Percentiles rank a stretch among this genome's conserved stretches.
These are phyloP conservation scores for Pleurostoma richardsiae DNA, from an alignment of 2,329 filamentous ascomycete species.

Conservation along the genomic window DNA sequence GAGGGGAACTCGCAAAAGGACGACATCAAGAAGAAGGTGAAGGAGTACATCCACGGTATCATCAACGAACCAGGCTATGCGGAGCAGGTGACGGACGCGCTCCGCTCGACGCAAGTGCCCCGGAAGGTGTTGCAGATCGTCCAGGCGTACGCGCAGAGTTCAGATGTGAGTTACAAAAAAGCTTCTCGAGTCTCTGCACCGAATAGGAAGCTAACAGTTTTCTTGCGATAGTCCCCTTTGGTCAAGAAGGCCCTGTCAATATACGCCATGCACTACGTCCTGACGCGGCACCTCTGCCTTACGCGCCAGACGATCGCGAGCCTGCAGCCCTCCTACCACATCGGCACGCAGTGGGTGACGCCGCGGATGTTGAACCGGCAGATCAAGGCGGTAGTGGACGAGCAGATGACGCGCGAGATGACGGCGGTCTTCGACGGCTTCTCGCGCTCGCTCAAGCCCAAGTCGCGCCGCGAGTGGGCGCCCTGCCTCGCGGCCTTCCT, in stretches of 20 bases:
- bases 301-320: conserved; percentile 40
- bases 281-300: conserved; percentile 49
- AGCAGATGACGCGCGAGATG: conserved; percentile 47
- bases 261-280: conserved; percentile 53
- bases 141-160: conserved; percentile 39
- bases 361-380: conserved; percentile 51
- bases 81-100: conserved; percentile 43
- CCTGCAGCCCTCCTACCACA: conserved; percentile 27
- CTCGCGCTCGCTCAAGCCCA: conserved; percentile 47
- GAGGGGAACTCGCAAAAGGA: conserved; percentile 34
- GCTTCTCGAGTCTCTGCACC: no score
- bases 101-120: conserved; percentile 40
- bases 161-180: conserved; percentile 28
- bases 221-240: conserved; percentile 32
- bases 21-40: conserved; percentile 37
- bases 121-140: conserved; percentile 39
- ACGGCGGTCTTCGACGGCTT: conserved; percentile 47
- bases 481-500: conserved; percentile 53
- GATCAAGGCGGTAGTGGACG: conserved; percentile 52
- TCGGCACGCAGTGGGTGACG: conserved; percentile 22
- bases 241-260: conserved; percentile 49
- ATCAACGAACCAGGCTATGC: conserved; percentile 41
- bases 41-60: conserved; percentile 44
- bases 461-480: conserved; percentile 48
- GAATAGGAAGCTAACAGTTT: no score